A percentile compares a stretch with the other conserved stretches of the same genome.
phyloP scores from a whole-genome alignment of 2,329 filamentous ascomycete genomes.

The Tolypocladium ovalisporum region DNA sequence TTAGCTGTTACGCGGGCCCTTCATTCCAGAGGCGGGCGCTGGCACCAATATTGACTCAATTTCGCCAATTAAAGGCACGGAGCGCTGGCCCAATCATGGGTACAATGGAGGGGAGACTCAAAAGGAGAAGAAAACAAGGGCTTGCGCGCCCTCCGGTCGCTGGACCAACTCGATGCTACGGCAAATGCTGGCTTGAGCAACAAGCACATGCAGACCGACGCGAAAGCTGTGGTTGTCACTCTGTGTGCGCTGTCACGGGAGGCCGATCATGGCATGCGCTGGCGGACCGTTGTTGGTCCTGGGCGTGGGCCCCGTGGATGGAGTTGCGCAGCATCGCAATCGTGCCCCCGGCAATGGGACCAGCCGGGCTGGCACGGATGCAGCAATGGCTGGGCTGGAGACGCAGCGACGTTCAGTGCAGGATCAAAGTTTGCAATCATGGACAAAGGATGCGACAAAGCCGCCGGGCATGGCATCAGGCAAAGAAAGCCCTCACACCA shows the following conservation, averaged over 20 bases:
- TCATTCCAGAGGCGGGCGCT: not conserved
- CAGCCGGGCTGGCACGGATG: no score
- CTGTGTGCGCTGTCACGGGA: not conserved
- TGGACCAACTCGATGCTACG: not conserved
- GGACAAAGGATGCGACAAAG: not conserved
- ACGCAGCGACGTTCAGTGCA: not conserved
- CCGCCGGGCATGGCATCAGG: not conserved
- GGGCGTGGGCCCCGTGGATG: not conserved
- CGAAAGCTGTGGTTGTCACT: no score
- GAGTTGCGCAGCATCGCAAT: not conserved
- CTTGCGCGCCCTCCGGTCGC: not conserved
- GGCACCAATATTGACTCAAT: not conserved
- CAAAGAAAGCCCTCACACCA: slow-evolving; percentile 3
- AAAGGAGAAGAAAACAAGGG: no score
- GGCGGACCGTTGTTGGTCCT: not conserved
- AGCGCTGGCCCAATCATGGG: not conserved
- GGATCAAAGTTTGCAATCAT: not conserved
- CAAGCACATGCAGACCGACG: not conserved
- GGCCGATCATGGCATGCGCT: not conserved
- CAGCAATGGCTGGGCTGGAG: not conserved
- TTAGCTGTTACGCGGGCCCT: not conserved
- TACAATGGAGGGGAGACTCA: not conserved
- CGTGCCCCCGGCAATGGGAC: not conserved
- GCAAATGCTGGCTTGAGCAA: not conserved
- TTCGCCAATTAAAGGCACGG: not conserved